phyloP scores from a whole-genome alignment of 345 rosid genomes.

The Triadica sebifera region DNA sequence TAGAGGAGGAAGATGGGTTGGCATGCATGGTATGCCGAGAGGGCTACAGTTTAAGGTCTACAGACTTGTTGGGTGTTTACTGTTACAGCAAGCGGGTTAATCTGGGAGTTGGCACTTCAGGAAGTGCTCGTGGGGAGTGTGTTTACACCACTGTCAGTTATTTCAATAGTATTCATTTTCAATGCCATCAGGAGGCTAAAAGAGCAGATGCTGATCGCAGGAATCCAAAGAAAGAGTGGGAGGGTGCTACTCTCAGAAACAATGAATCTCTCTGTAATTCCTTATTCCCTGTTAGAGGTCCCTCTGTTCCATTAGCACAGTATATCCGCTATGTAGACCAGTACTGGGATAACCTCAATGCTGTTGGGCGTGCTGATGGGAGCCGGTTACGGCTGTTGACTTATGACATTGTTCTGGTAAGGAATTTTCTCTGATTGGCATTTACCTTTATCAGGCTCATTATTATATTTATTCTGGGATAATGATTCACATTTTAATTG shows the following conservation, averaged over 20 bases:
- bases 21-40: constrained; percentile 99
- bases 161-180: constrained; percentile 93
- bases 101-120: constrained; percentile 85
- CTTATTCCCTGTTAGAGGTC: constrained; percentile 89
- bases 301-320: constrained; percentile 70
- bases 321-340: constrained; percentile 86
- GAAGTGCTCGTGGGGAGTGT: constrained; percentile 92
- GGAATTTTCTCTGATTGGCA: constrained; percentile 3
- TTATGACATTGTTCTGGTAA: constrained; percentile 92
- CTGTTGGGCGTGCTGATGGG: constrained; percentile 95
- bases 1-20: constrained; percentile 92
- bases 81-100: constrained; percentile 91
- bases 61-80: constrained; percentile 85
- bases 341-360: constrained; percentile 91
- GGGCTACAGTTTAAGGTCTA: constrained; percentile 92
- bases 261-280: constrained; percentile 97
- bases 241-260: constrained; percentile 92
- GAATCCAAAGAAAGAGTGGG: constrained; percentile 99
- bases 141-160: constrained; percentile 98
- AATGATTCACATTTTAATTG: background rate
- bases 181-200: constrained; percentile 99
- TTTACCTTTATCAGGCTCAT: background rate
- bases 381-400: constrained; percentile 88
- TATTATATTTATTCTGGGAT: background rate
- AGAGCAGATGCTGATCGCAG: constrained; percentile 93